phyloP scores from a whole-genome alignment of 2,329 filamentous ascomycete species.

The Hymenoscyphus occultus region DNA sequence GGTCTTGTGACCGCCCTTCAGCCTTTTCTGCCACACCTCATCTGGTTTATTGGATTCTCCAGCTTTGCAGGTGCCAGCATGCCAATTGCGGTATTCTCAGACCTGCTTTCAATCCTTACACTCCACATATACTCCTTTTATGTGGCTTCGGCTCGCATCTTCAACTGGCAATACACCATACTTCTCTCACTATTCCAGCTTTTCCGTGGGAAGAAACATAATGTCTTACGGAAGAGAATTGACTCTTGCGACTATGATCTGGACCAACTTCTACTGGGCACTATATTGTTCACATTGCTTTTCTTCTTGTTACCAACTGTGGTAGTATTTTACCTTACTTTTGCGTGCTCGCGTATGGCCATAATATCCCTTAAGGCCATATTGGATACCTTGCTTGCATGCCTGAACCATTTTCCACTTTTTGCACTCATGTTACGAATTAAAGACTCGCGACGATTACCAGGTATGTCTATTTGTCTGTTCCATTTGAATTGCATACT shows the following conservation, averaged over 20 bases:
- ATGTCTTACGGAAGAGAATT: conserved; percentile 93
- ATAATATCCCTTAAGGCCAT: conserved; percentile 91
- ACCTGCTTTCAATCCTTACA: conserved; percentile 85
- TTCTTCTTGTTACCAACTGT: conserved; percentile 95
- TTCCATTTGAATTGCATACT: conserved; percentile 15
- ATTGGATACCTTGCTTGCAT: conserved; percentile 88
- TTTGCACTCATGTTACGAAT: conserved; percentile 95
- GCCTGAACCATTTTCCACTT: conserved; percentile 93
- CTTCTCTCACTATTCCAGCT: conserved; percentile 97
- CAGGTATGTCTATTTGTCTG: conserved; percentile 53
- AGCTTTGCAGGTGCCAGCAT: conserved; percentile 95
- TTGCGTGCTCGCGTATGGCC: conserved; percentile 88
- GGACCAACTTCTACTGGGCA: conserved; percentile 92
- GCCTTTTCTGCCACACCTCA: conserved; percentile 78
- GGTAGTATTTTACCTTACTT: conserved; percentile 94
- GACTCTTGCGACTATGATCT: conserved; percentile 98
- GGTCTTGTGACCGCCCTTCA: conserved; percentile 74
- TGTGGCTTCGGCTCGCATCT: conserved; percentile 92
- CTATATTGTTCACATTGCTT: conserved; percentile 91
- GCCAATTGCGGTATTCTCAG: conserved; percentile 93
- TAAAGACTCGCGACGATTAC: conserved; percentile 87
- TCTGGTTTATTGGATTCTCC: conserved; percentile 91
- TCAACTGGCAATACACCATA: conserved; percentile 97
- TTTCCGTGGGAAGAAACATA: conserved; percentile 96
- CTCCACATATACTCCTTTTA: conserved; percentile 98